Conservation (phyloP, 1,139 yeast genomes). For the Hyphopichia buzzinii region DNA sequence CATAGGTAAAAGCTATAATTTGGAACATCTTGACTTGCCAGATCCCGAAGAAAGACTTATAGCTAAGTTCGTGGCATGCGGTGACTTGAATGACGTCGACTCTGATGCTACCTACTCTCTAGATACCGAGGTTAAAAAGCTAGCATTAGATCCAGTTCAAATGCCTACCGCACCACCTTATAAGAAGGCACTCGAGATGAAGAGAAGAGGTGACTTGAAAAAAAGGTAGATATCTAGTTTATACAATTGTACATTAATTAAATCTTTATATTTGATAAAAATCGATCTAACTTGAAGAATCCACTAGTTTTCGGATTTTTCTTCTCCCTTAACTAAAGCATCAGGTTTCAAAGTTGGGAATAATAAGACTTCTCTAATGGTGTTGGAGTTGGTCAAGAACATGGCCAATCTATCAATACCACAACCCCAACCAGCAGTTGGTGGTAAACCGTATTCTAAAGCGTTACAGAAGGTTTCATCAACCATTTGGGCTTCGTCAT, state of each 20-base stretch:
- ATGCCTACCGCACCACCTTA: conserved; percentile 96
- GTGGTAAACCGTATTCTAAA: conserved; percentile 96
- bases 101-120: conserved; percentile 92
- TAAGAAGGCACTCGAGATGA: conserved; percentile 84
- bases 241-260: conserved; percentile 3
- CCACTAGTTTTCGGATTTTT: conserved; percentile 18
- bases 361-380: conserved; percentile 94
- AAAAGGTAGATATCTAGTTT: conserved; percentile 14
- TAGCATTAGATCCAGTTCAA: conserved; percentile 83
- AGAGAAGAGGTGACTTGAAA: conserved; percentile 63
- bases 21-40: conserved; percentile 40
- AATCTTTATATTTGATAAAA: conserved; percentile 2
- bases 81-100: conserved; percentile 81
- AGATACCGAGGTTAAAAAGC: conserved; percentile 36
- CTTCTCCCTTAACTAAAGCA: conserved; percentile 45
- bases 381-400: conserved; percentile 95
- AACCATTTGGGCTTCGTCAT: conserved; percentile 95
- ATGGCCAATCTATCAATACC: conserved; percentile 98
- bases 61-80: conserved; percentile 92
- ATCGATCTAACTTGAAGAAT: no score
- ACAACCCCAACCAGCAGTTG: conserved; percentile 99
- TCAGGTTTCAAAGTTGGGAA: conserved; percentile 99
- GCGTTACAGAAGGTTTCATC: conserved; percentile 98
- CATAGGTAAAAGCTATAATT: conserved; percentile 53
- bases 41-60: conserved; percentile 61